Conservation (phyloP, 225 moss, liverwort and hornwort genomes). For the Neckera pumila region DNA sequence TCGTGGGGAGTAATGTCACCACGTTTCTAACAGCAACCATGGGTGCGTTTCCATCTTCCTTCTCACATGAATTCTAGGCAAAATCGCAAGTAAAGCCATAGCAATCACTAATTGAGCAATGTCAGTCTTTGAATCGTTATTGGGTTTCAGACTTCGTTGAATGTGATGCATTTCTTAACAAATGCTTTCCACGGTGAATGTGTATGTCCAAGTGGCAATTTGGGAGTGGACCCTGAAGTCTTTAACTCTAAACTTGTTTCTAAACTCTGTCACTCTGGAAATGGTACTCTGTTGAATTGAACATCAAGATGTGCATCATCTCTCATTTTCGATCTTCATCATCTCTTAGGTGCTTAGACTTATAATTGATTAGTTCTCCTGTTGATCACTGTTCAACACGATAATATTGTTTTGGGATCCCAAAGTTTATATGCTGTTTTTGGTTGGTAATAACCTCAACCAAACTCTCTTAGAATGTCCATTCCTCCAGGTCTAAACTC, state of each 20-base stretch:
- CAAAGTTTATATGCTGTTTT: not conserved
- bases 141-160: not conserved
- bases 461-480: not conserved
- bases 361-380: not conserved
- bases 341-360: not conserved
- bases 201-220: not conserved
- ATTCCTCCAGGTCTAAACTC: not conserved
- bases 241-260: not conserved
- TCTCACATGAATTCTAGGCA: not conserved
- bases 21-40: slow-evolving; percentile 60
- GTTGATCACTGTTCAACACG: not conserved
- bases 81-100: not conserved
- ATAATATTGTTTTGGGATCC: not conserved
- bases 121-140: not conserved
- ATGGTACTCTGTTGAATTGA: not conserved
- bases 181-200: not conserved
- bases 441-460: not conserved
- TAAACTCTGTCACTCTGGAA: too few species aligned
- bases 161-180: not conserved
- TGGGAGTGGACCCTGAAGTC: not conserved
- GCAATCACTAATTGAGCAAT: not conserved
- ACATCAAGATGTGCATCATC: not conserved
- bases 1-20: slow-evolving; percentile 35
- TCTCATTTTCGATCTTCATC: not conserved
- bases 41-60: slow-evolving; percentile 14